Evolutionary conservation across 2,329 filamentous ascomycete species (phyloP).

Genomic region (Trichoderma hamatum): DNA sequence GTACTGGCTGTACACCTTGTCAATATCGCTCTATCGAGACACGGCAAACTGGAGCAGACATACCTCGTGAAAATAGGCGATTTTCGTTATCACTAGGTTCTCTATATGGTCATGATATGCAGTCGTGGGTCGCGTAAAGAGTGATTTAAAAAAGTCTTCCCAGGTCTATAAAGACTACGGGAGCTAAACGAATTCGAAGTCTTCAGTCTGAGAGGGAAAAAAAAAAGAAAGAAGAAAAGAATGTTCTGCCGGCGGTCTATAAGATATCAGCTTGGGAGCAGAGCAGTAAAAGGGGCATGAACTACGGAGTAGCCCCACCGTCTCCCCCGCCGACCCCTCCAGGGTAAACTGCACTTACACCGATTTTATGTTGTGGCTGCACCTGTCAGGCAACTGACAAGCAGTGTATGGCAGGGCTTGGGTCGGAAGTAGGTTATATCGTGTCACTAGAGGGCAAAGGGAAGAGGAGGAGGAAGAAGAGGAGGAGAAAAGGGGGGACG

Average conservation of each 20-base stretch:
- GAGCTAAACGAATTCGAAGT: background rate
- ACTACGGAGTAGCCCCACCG: conserved; percentile 21
- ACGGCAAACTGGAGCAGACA: background rate
- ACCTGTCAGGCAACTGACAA: background rate
- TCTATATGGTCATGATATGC: conserved; percentile 20
- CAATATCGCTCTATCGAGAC: background rate
- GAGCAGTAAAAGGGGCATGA: conserved; percentile 25
- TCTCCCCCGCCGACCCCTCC: conserved; percentile 19
- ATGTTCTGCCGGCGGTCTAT: background rate
- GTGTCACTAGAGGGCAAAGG: background rate
- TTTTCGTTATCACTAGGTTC: background rate
- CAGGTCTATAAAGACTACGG: background rate
- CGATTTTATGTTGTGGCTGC: background rate
- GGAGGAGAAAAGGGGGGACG: too few species aligned
- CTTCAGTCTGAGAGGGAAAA: background rate
- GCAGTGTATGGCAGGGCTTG: too few species aligned
- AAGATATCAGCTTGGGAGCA: conserved; percentile 10
- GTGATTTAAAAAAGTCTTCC: background rate
- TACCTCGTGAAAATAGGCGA: conserved; percentile 5
- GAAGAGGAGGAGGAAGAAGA: too few species aligned
- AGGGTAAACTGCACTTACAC: conserved; percentile 20
- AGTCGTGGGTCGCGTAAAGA: conserved; percentile 13
- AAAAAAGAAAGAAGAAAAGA: background rate
- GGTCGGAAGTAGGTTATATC: too few species aligned
- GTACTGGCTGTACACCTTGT: background rate